Evolutionary conservation across 2,329 filamentous ascomycete species (phyloP), one percentile per base, ranked within the genome.

Genomic region (Aspergillus sp.): DNA sequence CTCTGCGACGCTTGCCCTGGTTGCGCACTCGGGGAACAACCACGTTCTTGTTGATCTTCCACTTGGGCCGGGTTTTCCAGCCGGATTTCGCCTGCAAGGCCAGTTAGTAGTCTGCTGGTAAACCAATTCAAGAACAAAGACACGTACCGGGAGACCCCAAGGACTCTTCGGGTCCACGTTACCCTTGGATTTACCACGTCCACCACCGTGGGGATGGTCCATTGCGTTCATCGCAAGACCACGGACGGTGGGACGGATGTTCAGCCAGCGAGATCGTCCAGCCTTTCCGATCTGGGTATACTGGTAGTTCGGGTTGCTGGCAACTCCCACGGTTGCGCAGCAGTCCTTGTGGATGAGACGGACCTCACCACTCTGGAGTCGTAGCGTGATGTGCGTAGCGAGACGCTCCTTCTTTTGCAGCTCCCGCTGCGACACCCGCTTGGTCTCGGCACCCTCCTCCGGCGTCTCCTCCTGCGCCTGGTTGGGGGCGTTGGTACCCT

Each of bases 201-300:
- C 95, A 90, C 95, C 95, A 85, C 95, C 95, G 77, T 99, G 95
- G 72, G 95, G 95, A 84, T 99, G 95, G 73, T 99, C 95, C 70
- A 88, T 90, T 87, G 94, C 92, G 82, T 99, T 99, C 96, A 99
- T 99, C 64, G 96, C 95, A 69, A 98, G 81, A 89, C 95, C 96
- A 82, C 96, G 88, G 49, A 99, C 95, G 0, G 95, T 97, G 16
- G 95, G 95, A 67, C 95, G 85, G 72, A 96, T 96, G 73, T 95
- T 95, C 66, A 98, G 79, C 93, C 92, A 97, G 72, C 95, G 87
- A 69, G 89, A 92, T 70, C 96, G 87, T 73, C 95, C 95, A 69
- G 95, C 95, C 81, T 99, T 99, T 69, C 96, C 96, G 58, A 99
- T 84, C 72, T 95, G 91, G 65, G 87, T 84, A 77, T 96, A 96